These are phyloP conservation scores for Arabis hirsuta DNA, from an alignment of 345 rosid species.

Conservation along the genomic window DNA sequence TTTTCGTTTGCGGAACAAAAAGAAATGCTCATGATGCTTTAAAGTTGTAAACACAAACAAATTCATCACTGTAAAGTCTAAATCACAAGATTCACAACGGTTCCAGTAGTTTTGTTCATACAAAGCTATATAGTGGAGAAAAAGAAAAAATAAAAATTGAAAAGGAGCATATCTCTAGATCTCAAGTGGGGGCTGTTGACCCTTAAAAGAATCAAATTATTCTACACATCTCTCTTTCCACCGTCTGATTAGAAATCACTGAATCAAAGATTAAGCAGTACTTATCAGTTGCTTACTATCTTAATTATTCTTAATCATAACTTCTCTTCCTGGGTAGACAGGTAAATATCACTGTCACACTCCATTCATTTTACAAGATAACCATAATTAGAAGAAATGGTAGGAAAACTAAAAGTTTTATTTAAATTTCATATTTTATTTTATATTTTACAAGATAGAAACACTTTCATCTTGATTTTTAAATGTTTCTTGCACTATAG, in stretches of 20 bases:
- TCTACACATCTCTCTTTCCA: constrained; percentile 28
- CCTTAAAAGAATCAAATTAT: constrained; percentile 35
- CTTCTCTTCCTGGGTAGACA: constrained; percentile 33
- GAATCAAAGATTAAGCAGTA: constrained; percentile 36
- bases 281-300: constrained; percentile 33
- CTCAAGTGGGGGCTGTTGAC: constrained; percentile 41
- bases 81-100: neutral
- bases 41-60: neutral
- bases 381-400: neutral
- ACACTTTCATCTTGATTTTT: too few species aligned
- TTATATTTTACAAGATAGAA: too few species aligned
- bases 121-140: neutral
- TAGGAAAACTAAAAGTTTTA: neutral
- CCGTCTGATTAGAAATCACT: constrained; percentile 43
- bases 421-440: neutral
- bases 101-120: too few species aligned
- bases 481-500: too few species aligned
- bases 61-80: neutral
- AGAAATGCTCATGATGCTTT: neutral
- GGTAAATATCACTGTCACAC: constrained; percentile 6
- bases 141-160: neutral
- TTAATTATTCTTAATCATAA: constrained; percentile 35
- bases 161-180: constrained; percentile 23
- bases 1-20: neutral
- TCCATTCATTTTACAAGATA: neutral